Base-by-base conservation (phyloP, 2,329 filamentous ascomycete species). In the Paecilomyces sp. region DNA sequence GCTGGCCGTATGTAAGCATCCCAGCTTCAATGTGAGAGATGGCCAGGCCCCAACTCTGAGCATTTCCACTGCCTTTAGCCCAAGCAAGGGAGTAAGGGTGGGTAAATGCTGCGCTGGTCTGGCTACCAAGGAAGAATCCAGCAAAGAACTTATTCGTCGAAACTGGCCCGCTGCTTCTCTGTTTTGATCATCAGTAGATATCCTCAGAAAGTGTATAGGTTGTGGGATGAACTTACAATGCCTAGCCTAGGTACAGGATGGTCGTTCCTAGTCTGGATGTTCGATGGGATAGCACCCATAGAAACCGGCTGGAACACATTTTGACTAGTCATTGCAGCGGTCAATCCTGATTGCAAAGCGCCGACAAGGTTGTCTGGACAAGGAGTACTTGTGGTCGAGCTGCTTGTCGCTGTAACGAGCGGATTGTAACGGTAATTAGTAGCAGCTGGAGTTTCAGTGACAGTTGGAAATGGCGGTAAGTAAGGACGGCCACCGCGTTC, bases 61-160 rank as follows among this genome's bases (percentile, higher is more conserved):
- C 81, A 24, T 79, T 77, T 11, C 85, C 87, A 58, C 77, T 76
- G 1, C 88, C 89, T 63, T 83, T 85, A 2, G 82, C 81, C 88
- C 88, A 92, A 18, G 82, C 75, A 18, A 92, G 70, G 2, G 85
- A 83, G 69, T 92, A 92, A 1, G 89, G 92, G 68, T 92, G 88
- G 0, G 89, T 87, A 75, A 88, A 96, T 0, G 87, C 81, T 0
- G 88, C 83, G 6, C 83, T 82, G 3, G 80, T 83, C 72, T 96
- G 91, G 52, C 81, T 81, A 3, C 86, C 88, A 0, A 97, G 79
- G 71, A 91, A 91, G 63, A 94, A 85, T 68, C 94, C 94, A 66
- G 87, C 82, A 66, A 90, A 91, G 71, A 92, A 92, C 68, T 80
- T 80, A 65, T 80, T 80, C 7, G 78, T 80, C 56, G 77, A 70